Base-by-base conservation (phyloP, 441 rosid genomes). In the Arabidopsis hybrid region DNA sequence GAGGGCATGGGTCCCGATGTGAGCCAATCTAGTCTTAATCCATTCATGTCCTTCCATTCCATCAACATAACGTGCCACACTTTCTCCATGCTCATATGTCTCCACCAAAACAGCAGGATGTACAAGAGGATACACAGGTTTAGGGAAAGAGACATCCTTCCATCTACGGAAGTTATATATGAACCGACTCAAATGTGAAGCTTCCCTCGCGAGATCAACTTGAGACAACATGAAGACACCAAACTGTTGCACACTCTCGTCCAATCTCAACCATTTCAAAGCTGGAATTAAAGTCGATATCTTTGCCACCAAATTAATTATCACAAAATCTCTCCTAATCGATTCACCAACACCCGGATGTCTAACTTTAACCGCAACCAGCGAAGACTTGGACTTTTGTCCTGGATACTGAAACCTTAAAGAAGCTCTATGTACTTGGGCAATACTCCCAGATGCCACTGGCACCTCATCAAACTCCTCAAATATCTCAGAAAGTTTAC, bases 21-120 rank as follows among this genome's bases (percentile, higher is more conserved):
- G 98, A 77, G 98, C 99, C 64, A 96, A 89, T 11, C 91, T 88
- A 80, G 85, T 80, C 86, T 96, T 96, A 61, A 94, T 81, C 81
- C 89, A 81, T 51, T 79, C 65, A 71, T 90, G 93, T 50, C 98
- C 98, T 50, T 87, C 86, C 67, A 87, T 82, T 5, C 86, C 98
- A 85, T 93, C 98, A 45, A 96, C 90, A 74, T 86, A 96, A 67
- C 74, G 87, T 34, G 98, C 82, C 45, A 96, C 97, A 45, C 98
- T 75, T 81, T 93, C 98, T 57, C 99, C 99, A 29, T 85, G 96
- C 87, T 96, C 99, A 72, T 93, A 96, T 42, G 91, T 89, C 83
- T 96, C 99, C 58, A 96, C 98, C 77, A 96, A 84, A 83, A 96
- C 98, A 85, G 98, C 98, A 61, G 99, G 99, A 77, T 96, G 99